Conservation (phyloP, 805 yeast species). For the Candida quercuum region DNA sequence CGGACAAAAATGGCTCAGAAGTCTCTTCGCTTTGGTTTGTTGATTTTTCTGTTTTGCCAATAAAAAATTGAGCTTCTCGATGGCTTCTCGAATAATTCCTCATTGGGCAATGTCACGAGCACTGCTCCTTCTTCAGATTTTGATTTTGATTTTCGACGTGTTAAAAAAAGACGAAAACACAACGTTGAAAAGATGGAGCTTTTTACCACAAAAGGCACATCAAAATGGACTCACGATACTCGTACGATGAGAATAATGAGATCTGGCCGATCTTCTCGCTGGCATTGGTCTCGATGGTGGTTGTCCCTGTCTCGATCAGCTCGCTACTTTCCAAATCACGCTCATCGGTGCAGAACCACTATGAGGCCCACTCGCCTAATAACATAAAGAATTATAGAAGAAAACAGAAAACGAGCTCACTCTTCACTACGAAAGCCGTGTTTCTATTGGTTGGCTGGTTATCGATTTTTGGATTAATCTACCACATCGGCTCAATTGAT, state of each 20-base stretch:
- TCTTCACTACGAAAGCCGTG: constrained; percentile 4
- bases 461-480: constrained; percentile 32
- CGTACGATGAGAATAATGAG: constrained; percentile 83
- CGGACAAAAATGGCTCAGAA: no score
- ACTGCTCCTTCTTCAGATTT: no score
- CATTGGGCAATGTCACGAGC: no score
- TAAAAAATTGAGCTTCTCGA: no score
- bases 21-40: no score
- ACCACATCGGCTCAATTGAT: constrained; percentile 26
- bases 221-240: constrained; percentile 44
- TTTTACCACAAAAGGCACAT: background rate
- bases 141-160: constrained; percentile 2
- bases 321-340: constrained; percentile 2
- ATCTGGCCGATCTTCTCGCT: constrained; percentile 90
- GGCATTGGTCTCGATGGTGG: constrained; percentile 61
- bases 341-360: constrained; percentile 19
- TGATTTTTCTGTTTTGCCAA: no score
- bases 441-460: constrained; percentile 23
- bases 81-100: no score
- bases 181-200: background rate
- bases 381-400: constrained; percentile 20
- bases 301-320: constrained; percentile 56
- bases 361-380: constrained; percentile 2
- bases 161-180: background rate
- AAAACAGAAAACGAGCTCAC: constrained; percentile 3